Percentiles rank a stretch among this genome's conserved stretches.
These are phyloP conservation scores for Agapanthus africanus DNA, from an alignment of 106 monocot genomes.

Conservation along the genomic window DNA sequence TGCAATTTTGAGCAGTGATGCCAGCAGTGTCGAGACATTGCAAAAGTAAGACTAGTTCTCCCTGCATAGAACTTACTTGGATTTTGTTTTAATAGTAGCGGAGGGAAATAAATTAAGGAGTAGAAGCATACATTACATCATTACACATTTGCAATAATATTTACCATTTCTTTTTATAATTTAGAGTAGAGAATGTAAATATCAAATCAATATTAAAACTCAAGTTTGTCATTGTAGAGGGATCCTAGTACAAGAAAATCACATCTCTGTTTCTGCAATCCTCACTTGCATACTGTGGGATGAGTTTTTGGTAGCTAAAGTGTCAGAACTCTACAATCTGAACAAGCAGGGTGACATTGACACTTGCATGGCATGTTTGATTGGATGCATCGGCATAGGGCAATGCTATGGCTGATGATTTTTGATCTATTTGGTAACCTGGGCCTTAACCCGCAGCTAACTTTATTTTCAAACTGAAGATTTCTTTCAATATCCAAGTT, in stretches of 20 bases:
- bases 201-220: background rate
- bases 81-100: background rate
- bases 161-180: background rate
- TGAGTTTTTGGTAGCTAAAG: background rate
- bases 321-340: background rate
- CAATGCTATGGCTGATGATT: too few species aligned
- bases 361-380: too few species aligned
- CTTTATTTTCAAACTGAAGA: background rate
- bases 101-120: background rate
- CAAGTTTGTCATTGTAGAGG: background rate
- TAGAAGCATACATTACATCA: background rate
- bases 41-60: constrained; percentile 40
- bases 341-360: too few species aligned
- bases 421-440: too few species aligned
- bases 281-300: background rate
- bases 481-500: background rate
- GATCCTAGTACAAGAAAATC: background rate
- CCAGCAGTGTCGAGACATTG: constrained; percentile 31
- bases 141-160: too few species aligned
- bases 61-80: background rate
- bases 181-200: too few species aligned
- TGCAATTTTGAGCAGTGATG: constrained; percentile 65
- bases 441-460: too few species aligned
- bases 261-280: background rate
- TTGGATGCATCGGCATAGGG: too few species aligned